Percentiles rank a stretch among this genome's conserved stretches.
phyloP scores from a whole-genome alignment of 192 early-diverging fungal genomes.

The Mortierella antarctica region DNA sequence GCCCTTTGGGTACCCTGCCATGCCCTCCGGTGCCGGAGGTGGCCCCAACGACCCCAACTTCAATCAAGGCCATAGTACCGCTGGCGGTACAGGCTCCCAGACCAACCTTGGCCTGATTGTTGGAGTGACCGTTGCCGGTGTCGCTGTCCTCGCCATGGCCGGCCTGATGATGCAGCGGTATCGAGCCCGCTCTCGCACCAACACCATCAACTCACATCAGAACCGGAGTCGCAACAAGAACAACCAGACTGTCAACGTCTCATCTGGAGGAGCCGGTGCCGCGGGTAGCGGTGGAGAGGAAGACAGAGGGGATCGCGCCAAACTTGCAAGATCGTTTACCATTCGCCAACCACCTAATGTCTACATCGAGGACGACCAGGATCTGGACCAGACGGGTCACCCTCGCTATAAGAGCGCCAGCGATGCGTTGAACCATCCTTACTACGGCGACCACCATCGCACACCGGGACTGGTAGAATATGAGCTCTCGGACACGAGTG shows the following conservation, averaged over 20 bases:
- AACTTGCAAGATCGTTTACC: constrained; percentile 49
- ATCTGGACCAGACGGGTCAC: constrained; percentile 47
- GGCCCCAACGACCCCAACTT: constrained; percentile 41
- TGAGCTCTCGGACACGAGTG: constrained; percentile 45
- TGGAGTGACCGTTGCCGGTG: constrained; percentile 37
- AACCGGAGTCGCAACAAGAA: constrained; percentile 26
- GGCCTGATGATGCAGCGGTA: constrained; percentile 36
- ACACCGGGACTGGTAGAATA: constrained; percentile 41
- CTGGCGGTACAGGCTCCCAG: neutral
- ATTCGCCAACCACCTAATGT: constrained; percentile 42
- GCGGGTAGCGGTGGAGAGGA: constrained; percentile 18
- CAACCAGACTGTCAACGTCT: neutral
- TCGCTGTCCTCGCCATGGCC: constrained; percentile 27
- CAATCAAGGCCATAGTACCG: neutral
- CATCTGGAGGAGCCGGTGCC: neutral
- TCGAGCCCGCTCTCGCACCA: constrained; percentile 18
- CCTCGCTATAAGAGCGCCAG: constrained; percentile 41
- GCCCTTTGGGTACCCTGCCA: constrained; percentile 11
- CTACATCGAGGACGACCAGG: constrained; percentile 44
- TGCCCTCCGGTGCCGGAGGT: constrained; percentile 3
- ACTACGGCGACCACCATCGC: constrained; percentile 32
- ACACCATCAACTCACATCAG: constrained; percentile 43
- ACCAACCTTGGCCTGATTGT: constrained; percentile 30
- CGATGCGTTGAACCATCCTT: constrained; percentile 47
- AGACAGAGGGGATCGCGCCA: constrained; percentile 27